phyloP scores from a whole-genome alignment of 208 protist genomes.

The Wallacemonas sp. region DNA sequence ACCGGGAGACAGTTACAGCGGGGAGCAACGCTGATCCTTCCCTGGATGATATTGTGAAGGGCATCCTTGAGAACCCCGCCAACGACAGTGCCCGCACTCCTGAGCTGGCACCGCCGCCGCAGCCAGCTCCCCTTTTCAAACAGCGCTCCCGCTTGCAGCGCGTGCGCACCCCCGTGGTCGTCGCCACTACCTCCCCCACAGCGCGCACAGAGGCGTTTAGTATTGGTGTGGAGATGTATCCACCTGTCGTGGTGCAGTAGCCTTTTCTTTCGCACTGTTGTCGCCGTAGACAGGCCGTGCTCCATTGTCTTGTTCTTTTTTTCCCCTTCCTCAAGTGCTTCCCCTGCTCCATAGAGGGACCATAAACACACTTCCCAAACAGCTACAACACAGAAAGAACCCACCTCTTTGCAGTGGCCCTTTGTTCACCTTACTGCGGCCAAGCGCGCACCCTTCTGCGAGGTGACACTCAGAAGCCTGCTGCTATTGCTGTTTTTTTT shows the following conservation, averaged over 20 bases:
- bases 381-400: too few species aligned
- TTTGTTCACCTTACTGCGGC: too few species aligned
- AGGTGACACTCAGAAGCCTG: too few species aligned
- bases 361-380: too few species aligned
- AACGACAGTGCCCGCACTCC: background rate
- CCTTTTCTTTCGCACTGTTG: too few species aligned
- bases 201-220: constrained; percentile 54
- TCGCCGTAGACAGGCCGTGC: background rate
- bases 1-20: background rate
- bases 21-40: background rate
- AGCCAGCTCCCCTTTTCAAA: constrained; percentile 41
- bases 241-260: constrained; percentile 21
- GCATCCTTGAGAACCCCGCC: background rate
- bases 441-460: too few species aligned
- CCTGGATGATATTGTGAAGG: background rate
- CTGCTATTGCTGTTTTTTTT: constrained; percentile 5
- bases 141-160: constrained; percentile 40
- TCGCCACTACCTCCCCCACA: constrained; percentile 53
- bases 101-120: too few species aligned
- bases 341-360: background rate
- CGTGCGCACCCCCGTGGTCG: constrained; percentile 39
- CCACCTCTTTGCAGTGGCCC: too few species aligned
- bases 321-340: background rate
- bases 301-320: background rate
- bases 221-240: constrained; percentile 60